Conservation (phyloP, 805 yeast genomes). For the Cyberlindnera japonica region DNA sequence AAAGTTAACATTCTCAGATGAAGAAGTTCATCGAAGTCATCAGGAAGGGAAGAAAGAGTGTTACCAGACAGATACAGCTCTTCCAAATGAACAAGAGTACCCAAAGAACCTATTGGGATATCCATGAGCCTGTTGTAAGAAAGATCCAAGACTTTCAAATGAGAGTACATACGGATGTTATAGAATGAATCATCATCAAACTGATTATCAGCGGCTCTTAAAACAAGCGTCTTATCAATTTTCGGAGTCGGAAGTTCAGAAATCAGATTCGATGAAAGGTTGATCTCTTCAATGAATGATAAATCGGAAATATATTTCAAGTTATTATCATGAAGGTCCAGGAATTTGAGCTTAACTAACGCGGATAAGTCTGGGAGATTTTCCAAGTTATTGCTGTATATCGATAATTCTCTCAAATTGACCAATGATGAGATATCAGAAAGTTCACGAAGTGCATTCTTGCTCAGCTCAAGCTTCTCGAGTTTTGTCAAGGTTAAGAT, state of each 20-base stretch:
- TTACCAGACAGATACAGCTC: constrained; percentile 84
- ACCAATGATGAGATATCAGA: constrained; percentile 66
- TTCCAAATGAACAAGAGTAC: constrained; percentile 50
- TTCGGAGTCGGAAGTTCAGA: constrained; percentile 38
- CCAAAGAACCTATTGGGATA: constrained; percentile 69
- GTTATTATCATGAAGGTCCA: constrained; percentile 85
- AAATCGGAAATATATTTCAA: constrained; percentile 58
- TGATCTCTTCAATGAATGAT: constrained; percentile 44
- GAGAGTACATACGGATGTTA: constrained; percentile 52
- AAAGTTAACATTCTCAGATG: constrained; percentile 59
- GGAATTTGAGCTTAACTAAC: constrained; percentile 52
- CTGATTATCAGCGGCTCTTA: constrained; percentile 80
- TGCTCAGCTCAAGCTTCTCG: constrained; percentile 71
- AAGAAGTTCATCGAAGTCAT: constrained; percentile 67
- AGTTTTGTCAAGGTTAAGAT: constrained; percentile 62
- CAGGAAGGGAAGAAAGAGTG: constrained; percentile 69
- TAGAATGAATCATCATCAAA: constrained; percentile 75
- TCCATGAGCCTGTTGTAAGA: constrained; percentile 84
- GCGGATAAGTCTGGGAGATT: constrained; percentile 63
- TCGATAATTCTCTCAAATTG: constrained; percentile 62
- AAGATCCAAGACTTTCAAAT: constrained; percentile 63
- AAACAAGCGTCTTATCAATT: constrained; percentile 34
- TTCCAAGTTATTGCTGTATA: constrained; percentile 71
- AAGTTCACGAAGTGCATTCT: constrained; percentile 73
- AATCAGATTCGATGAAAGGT: constrained; percentile 66